A percentile compares a stretch with the other conserved stretches of the same genome.
Evolutionary conservation across 371 early-diverging fungal genomes (phyloP).

Genomic region (Mucor indicus): DNA sequence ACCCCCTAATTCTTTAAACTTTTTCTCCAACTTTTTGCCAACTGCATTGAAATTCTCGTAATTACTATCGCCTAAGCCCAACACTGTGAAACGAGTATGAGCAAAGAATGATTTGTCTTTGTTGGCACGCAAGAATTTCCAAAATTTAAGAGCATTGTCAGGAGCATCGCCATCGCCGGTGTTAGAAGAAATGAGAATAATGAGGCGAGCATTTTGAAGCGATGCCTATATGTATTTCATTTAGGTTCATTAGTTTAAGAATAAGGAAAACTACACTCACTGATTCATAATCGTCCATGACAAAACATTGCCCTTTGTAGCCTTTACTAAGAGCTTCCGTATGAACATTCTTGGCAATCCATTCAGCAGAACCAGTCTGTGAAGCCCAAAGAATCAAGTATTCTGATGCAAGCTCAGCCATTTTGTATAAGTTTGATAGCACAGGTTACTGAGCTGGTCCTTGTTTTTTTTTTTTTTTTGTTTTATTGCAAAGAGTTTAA

Average conservation of each 20-base stretch:
- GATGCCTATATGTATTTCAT: conserved; percentile 32
- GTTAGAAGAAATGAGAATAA: conserved; percentile 84
- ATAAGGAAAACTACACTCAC: conserved; percentile 27
- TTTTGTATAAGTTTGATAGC: not conserved
- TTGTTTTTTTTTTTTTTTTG: no score
- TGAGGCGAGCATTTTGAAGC: conserved; percentile 48
- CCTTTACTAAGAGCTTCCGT: conserved; percentile 74
- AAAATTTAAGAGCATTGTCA: conserved; percentile 87
- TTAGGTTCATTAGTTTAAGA: no score
- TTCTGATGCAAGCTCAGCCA: conserved; percentile 20
- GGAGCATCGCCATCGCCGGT: conserved; percentile 97
- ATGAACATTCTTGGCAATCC: conserved; percentile 81
- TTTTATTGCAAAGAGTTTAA: no score
- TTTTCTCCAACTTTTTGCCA: conserved; percentile 73
- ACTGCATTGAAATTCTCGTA: conserved; percentile 89
- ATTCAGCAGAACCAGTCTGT: conserved; percentile 93
- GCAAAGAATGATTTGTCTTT: conserved; percentile 54
- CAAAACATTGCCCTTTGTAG: conserved; percentile 57
- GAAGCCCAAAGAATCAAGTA: conserved; percentile 78
- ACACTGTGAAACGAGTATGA: conserved; percentile 45
- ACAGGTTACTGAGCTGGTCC: no score
- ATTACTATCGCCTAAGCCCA: conserved; percentile 90
- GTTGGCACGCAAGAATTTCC: conserved; percentile 71
- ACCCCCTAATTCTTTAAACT: conserved; percentile 73
- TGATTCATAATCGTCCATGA: conserved; percentile 72